phyloP scores from a whole-genome alignment of 768 basidiomycete species.

The Melanogaster broomeanus region DNA sequence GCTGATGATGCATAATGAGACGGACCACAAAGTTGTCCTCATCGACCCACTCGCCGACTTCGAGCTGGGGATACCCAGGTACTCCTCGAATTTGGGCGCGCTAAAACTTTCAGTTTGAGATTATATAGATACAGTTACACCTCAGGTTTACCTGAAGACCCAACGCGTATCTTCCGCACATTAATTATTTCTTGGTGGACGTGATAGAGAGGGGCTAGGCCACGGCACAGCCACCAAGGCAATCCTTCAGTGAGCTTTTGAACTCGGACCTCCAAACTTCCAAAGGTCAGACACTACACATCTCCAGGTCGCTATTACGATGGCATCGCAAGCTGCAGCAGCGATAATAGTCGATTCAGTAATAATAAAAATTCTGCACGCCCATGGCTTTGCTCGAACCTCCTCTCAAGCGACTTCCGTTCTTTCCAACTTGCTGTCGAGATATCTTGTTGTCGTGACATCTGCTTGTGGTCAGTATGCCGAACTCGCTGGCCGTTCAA shows the following conservation, averaged over 20 bases:
- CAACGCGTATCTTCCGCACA: constrained; percentile 70
- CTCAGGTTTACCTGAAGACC: constrained; percentile 40
- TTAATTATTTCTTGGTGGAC: too few relatives aligned
- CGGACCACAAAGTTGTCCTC: constrained; percentile 54
- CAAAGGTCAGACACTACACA: too few relatives aligned
- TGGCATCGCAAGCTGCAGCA: constrained; percentile 44
- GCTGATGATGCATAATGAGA: constrained; percentile 3
- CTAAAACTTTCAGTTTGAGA: neutral
- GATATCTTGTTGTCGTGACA: constrained; percentile 68
- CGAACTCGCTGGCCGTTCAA: constrained; percentile 69
- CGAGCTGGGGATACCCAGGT: constrained; percentile 43
- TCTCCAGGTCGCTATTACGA: neutral
- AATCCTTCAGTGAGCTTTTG: too few relatives aligned
- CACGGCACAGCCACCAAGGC: too few relatives aligned
- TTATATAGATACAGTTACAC: neutral
- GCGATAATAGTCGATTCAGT: constrained; percentile 68
- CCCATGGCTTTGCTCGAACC: constrained; percentile 74
- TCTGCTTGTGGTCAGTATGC: constrained; percentile 72
- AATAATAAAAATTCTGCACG: constrained; percentile 70
- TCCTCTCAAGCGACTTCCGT: constrained; percentile 71
- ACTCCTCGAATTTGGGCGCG: constrained; percentile 33
- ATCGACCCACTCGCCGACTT: constrained; percentile 60
- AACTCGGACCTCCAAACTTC: too few relatives aligned
- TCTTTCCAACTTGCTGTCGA: constrained; percentile 73
- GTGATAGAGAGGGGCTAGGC: too few relatives aligned